phyloP scores from a whole-genome alignment of 257 asterid species.

The Euphrasia confusa region DNA sequence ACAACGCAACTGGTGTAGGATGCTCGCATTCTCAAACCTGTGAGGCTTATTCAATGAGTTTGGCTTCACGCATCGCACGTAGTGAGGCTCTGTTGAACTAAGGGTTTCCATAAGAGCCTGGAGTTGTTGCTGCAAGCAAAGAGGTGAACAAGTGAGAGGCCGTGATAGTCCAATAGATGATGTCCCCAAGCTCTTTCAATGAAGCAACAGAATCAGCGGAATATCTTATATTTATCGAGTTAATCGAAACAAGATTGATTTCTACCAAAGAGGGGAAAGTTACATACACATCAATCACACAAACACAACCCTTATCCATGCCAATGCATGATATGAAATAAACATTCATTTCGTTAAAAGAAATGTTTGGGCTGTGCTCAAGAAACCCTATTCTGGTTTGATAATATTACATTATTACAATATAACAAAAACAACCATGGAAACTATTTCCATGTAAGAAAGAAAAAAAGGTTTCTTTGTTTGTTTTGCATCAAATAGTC shows the following conservation, averaged over 20 bases:
- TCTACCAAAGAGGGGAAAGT: constrained; percentile 16
- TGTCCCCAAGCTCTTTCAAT: constrained; percentile 3
- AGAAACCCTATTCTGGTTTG: constrained; percentile 14
- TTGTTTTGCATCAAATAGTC: not conserved
- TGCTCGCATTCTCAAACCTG: constrained; percentile 83
- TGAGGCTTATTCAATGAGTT: constrained; percentile 83
- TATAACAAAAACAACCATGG: not conserved
- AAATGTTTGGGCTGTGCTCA: not conserved
- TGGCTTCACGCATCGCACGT: constrained; percentile 96
- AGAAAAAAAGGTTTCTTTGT: not conserved
- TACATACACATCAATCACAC: not conserved
- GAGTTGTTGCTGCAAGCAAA: constrained; percentile 86
- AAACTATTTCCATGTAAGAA: not conserved
- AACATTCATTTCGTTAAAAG: constrained; percentile 9
- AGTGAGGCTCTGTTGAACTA: constrained; percentile 97
- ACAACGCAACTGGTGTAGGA: constrained; percentile 97
- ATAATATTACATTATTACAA: not conserved
- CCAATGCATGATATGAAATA: not conserved
- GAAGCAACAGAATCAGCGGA: constrained; percentile 14
- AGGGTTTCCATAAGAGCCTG: constrained; percentile 99
- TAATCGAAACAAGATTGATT: not conserved
- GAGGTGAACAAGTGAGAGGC: constrained; percentile 23
- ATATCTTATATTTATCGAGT: not conserved
- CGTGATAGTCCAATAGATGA: constrained; percentile 5
- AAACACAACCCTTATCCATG: constrained; percentile 3